phyloP scores from a whole-genome alignment of 352 stramenopile species.

The Thalassiosira livingstoniorum region DNA sequence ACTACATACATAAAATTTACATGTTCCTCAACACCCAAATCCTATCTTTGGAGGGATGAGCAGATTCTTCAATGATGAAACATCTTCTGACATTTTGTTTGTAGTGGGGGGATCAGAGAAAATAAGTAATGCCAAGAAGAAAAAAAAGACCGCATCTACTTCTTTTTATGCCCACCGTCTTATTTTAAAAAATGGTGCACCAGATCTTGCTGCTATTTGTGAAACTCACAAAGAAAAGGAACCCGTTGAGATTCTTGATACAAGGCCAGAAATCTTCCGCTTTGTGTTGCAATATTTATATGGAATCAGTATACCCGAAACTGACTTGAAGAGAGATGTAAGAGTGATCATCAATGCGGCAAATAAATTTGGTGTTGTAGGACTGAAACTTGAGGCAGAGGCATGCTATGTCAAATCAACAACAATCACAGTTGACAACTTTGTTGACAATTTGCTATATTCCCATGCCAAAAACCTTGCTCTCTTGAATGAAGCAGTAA shows the following conservation, averaged over 20 bases:
- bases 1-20: no score
- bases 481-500: slow-evolving; percentile 15
- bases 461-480: slow-evolving; percentile 3
- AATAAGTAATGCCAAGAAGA: no score
- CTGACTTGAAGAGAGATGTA: background rate
- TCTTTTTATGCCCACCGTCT: slow-evolving; percentile 4
- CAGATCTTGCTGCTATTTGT: background rate
- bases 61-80: no score
- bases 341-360: slow-evolving; percentile 11
- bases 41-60: no score
- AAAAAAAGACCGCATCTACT: no score
- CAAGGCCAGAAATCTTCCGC: background rate
- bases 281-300: slow-evolving; percentile 10
- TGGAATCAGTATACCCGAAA: background rate
- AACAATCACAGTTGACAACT: slow-evolving; percentile 1
- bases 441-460: slow-evolving; percentile 12
- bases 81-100: no score
- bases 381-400: slow-evolving; percentile 18
- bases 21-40: no score
- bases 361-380: slow-evolving; percentile 5
- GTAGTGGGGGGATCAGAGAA: no score
- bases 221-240: background rate
- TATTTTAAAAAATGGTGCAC: slow-evolving; percentile 5
- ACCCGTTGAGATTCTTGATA: slow-evolving; percentile 1
- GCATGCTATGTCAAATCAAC: background rate